Evolutionary conservation across 2,329 filamentous ascomycete genomes (phyloP), one percentile per base, ranked within the genome.

Genomic region (Aquanectria penicillioides): DNA sequence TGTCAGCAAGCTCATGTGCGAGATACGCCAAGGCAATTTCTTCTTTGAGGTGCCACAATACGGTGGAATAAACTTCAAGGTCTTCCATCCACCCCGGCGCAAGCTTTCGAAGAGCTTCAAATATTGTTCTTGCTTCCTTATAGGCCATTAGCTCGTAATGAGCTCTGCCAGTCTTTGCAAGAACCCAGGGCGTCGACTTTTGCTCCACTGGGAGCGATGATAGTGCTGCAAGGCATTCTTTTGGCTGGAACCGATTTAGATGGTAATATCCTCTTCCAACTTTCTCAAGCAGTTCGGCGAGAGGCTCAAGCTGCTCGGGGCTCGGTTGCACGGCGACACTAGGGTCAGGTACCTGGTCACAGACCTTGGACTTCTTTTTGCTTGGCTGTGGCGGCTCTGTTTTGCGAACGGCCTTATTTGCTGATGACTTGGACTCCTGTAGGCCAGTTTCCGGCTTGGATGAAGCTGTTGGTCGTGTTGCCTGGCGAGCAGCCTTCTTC

Each of bases 21-120:
- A 63, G 56, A 12, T 46, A 61, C 10, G 62, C 64, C n/a, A 67
- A 46, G 6, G 57, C 54, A 17, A 65, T 52, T 33, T 67, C 64
- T 12, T 67, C 62, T 36, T 67, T 67, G 11, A 67, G 64, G 44
- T 67, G 62, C 64, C 64, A 67, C 12, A 67, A 34, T 25, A 65
- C 56, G 3, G 58, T 67, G n/a, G 64, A 67, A 46, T 63, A 67
- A 11, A 67, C 43, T 28, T 67, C 64, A 9, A 67, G 33, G n/a
- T 65, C 64, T 28, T 67, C 64, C 9, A 62, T 44, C 64, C 64
- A 67, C 4, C 62, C 47, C 5, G 64, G 62, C 8, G 57, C 52
- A 17, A 57, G 36, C 26, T 51, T 53, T 1, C 62, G 60, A 9
- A 67, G 60, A 11, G 44, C 36, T 33, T 62, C 57, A 46, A 67